Evolutionary conservation across 2,329 filamentous ascomycete species (phyloP).

Genomic region (Xylariaceae sp.): DNA sequence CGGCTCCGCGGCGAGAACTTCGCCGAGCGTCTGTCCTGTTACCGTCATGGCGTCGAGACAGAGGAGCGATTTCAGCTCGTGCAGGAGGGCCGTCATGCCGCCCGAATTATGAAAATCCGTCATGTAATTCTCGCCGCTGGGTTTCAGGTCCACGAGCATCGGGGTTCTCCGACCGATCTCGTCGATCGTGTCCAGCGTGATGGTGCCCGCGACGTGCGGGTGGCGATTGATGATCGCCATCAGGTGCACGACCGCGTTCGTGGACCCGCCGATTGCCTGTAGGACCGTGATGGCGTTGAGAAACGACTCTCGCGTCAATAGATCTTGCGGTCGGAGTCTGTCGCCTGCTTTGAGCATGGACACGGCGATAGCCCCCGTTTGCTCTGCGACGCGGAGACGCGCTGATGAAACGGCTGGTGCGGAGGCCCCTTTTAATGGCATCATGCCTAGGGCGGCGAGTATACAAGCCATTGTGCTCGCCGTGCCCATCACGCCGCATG

Average conservation of each 20-base stretch:
- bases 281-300: conserved; percentile 82
- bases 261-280: conserved; percentile 79
- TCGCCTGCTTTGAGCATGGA: conserved; percentile 57
- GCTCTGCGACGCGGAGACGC: conserved; percentile 75
- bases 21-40: conserved; percentile 76
- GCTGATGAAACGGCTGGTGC: conserved; percentile 73
- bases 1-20: conserved; percentile 68
- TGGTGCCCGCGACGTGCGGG: conserved; percentile 55
- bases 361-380: conserved; percentile 65
- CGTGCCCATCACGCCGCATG: conserved; percentile 88
- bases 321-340: conserved; percentile 61
- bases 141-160: conserved; percentile 79
- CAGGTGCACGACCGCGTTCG: conserved; percentile 81
- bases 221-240: conserved; percentile 74
- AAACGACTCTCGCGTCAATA: conserved; percentile 71
- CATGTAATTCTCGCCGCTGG: conserved; percentile 81
- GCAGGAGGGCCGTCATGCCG: conserved; percentile 76
- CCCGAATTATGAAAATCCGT: conserved; percentile 86
- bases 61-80: conserved; percentile 69
- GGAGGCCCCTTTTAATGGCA: conserved; percentile 69
- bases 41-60: conserved; percentile 73
- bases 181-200: conserved; percentile 76
- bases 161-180: conserved; percentile 72
- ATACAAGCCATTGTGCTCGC: conserved; percentile 86
- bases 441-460: conserved; percentile 76